These are phyloP conservation scores for Chaetomiaceae sp. DNA, from an alignment of 2,329 filamentous ascomycete species.

Conservation along the genomic window DNA sequence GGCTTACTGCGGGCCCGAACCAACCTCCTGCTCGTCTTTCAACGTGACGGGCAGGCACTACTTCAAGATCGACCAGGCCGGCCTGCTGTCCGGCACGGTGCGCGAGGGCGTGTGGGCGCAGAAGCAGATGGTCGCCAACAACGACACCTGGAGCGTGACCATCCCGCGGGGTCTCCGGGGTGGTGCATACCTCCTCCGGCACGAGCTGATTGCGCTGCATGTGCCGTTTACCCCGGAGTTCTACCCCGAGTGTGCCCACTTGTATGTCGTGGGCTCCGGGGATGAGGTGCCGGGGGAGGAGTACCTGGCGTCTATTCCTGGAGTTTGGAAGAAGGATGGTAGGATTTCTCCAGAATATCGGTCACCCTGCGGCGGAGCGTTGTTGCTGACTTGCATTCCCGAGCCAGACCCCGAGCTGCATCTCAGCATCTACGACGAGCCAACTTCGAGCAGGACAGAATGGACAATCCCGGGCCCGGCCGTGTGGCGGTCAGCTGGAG, in stretches of 20 bases:
- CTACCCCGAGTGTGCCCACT: constrained; percentile 6
- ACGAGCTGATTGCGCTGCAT: constrained; percentile 3
- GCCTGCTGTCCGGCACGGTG: not conserved
- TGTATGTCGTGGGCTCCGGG: not conserved
- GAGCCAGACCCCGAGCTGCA: not conserved
- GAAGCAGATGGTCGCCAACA: not conserved
- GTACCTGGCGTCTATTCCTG: not conserved
- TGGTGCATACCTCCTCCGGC: constrained; percentile 2
- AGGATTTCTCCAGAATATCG: not conserved
- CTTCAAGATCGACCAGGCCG: constrained; percentile 4
- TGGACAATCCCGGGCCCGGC: constrained; percentile 2
- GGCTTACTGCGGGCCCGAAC: constrained; percentile 2
- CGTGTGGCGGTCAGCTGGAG: too few relatives aligned
- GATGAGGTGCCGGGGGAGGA: not conserved
- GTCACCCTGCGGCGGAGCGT: not conserved
- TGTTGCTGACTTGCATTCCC: not conserved
- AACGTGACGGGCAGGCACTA: not conserved
- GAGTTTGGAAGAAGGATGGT: constrained; percentile 3
- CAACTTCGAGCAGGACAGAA: constrained; percentile 2
- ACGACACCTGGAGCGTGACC: not conserved
- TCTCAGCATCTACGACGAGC: constrained; percentile 5
- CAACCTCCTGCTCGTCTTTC: not conserved
- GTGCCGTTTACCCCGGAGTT: constrained; percentile 6
- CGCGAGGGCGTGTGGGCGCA: constrained; percentile 3
- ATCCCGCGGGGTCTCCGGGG: not conserved